Base-by-base conservation (phyloP, 768 basidiomycete species). In the Suillus variegatus region DNA sequence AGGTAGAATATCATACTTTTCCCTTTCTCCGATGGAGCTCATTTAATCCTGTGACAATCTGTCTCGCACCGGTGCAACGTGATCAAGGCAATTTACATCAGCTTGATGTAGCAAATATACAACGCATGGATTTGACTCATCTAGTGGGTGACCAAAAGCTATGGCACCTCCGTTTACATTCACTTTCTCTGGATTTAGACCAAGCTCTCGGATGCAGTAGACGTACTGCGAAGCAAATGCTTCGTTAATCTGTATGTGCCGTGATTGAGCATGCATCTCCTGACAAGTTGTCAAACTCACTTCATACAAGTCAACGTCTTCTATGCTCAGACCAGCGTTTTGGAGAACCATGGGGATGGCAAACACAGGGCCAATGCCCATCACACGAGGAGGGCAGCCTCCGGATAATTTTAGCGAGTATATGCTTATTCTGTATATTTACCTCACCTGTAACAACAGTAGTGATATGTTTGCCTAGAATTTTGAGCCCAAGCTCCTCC, bases 151-250 rank as follows among this genome's bases (percentile, higher is more conserved):
- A 0, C 92, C 91, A 49, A 94, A 81, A 25, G 93, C 94, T 71
- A 96, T 96, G 1, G 94, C 94, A 3, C 95, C 95, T 18, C 95
- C 94, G 66, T 95, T 94, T 35, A 93, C 91, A 71, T 95, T 95
- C 22, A 94, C 88, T 82, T 91, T 86, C 60, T 82, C 80, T n/a
- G 74, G 76, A 65, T 86, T 81, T 32, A 96, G 80, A 14, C 81
- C 82, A 20, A 95, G 85, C 64, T 84, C 74, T 68, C 88, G 88
- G 43, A 93, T 77, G 60, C 85, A 86, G 73, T 96, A 93, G 0
- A 91, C 85, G 65, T 85, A 91, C 78, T 92, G 91, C 0, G 91
- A 93, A 12, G 93, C 93, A 70, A 96, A 95, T 0, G 94, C 94
- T 72, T 96, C 94, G 72, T 97, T 97, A 75, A 97, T 90, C 91